Evolutionary conservation across 805 yeast species (phyloP).

Genomic region (Huiozyma naganishii): DNA sequence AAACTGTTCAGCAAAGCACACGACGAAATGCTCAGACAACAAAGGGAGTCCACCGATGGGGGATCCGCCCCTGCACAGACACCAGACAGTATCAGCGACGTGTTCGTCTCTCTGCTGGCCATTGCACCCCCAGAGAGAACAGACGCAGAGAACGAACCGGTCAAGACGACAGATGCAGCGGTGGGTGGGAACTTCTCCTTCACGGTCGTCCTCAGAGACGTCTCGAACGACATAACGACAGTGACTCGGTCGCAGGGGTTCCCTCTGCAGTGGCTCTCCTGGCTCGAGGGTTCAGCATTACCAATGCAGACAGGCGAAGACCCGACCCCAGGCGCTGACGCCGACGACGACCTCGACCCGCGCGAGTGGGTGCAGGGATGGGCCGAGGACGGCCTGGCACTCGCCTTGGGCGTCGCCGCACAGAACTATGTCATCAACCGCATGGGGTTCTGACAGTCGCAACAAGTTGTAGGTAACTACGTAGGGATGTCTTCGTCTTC

Average conservation of each 20-base stretch:
- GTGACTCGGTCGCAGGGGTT: slow-evolving; percentile 78
- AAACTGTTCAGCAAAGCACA: slow-evolving; percentile 30
- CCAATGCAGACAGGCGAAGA: slow-evolving; percentile 7
- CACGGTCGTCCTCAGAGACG: slow-evolving; percentile 65
- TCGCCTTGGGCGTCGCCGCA: slow-evolving; percentile 77
- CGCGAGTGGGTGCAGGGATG: slow-evolving; percentile 72
- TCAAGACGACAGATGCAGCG: slow-evolving; percentile 29
- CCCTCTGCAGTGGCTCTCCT: slow-evolving; percentile 84
- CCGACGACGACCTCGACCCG: slow-evolving; percentile 51
- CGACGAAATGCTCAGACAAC: slow-evolving; percentile 22
- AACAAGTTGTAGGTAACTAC: background rate
- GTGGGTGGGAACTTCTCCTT: slow-evolving; percentile 55
- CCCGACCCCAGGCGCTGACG: slow-evolving; percentile 9
- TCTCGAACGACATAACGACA: slow-evolving; percentile 63
- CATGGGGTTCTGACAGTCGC: slow-evolving; percentile 36
- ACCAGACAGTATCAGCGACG: slow-evolving; percentile 37
- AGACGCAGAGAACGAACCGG: slow-evolving; percentile 7
- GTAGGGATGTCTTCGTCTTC: too few species aligned
- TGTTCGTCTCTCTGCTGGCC: slow-evolving; percentile 65
- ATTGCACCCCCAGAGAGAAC: slow-evolving; percentile 27
- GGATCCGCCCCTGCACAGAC: slow-evolving; percentile 8
- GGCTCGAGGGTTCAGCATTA: slow-evolving; percentile 43
- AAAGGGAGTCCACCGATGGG: slow-evolving; percentile 11
- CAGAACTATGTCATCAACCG: slow-evolving; percentile 84
- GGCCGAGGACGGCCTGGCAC: slow-evolving; percentile 67